Base-by-base conservation (phyloP, 139 green algal genomes). In the Microglena sp. region DNA sequence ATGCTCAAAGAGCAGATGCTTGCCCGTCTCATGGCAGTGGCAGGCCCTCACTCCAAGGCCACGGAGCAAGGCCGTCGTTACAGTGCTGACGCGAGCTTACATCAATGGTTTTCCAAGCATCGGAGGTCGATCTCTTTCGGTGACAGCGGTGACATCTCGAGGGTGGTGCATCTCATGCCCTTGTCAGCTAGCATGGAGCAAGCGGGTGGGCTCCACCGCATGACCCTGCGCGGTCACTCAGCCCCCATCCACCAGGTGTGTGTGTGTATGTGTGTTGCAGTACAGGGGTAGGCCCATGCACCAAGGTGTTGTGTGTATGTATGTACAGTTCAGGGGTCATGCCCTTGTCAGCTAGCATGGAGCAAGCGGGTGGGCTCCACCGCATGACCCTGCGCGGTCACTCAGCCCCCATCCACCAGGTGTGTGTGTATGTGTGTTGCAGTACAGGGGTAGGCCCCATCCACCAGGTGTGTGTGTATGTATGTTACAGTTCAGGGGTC, bases 321-420 rank as follows among this genome's bases (percentile, higher is more conserved):
- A n/a, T n/a, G n/a, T n/a, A n/a, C n/a, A n/a, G n/a, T n/a, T n/a
- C n/a, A n/a, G n/a, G n/a, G n/a, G n/a, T 94, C 28, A 53, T 85
- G 57, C 76, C 77, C 0, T 70, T 70, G 1, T 84, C 78, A 1
- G 73, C 86, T 26, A 88, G 73, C 36, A 71, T 95, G 6, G 72
- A 84, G 64, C 89, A 95, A 65, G 89, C 86, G 4, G 87, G 87
- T 2, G 86, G 87, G 18, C 71, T 87, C 60, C 83, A 90, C 43
- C 69, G 87, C n/a, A 85, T 94, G 67, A 78, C 77, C 4, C 79
- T 95, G 59, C 73, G 83, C 8, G 86, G 87, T 0, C 89, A 95
- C 76, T 57, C 62, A n/a, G 76, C 32, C 0, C 55, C 78, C 8
- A 57, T 84, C 1, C 28, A 45, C 2, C 66, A 56, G 36, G 56